These are phyloP conservation scores for Lepiota venenata DNA, from an alignment of 768 basidiomycete genomes.

Conservation along the genomic window DNA sequence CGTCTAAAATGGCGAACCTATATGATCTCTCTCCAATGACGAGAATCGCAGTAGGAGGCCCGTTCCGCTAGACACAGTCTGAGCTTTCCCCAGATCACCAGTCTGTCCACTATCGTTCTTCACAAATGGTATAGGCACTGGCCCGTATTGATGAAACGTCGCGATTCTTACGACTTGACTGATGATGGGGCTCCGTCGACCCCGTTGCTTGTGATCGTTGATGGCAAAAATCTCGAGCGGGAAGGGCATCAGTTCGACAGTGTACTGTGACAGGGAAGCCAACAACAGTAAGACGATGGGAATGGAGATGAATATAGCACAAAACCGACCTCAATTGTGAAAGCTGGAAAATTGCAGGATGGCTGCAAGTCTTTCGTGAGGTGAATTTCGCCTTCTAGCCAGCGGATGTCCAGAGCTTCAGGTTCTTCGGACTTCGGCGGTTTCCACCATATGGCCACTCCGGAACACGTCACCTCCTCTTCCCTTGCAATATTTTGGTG, in stretches of 20 bases:
- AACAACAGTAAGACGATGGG: background rate
- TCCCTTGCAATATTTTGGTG: background rate
- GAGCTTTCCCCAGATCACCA: background rate
- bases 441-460: conserved; percentile 12
- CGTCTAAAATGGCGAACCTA: too few relatives aligned
- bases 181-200: background rate
- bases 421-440: conserved; percentile 9
- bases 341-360: conserved; percentile 8
- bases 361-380: conserved; percentile 14
- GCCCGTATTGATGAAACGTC: conserved; percentile 12
- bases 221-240: background rate
- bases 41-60: too few relatives aligned
- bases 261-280: conserved; percentile 9
- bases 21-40: too few relatives aligned
- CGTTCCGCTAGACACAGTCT: background rate
- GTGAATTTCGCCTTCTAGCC: conserved; percentile 21
- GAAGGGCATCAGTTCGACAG: conserved; percentile 12
- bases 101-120: background rate
- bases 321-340: conserved; percentile 14
- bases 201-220: background rate
- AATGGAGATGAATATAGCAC: background rate
- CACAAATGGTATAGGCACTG: conserved; percentile 11
- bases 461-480: background rate
- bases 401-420: conserved; percentile 1
- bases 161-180: conserved; percentile 10